Base-by-base conservation (phyloP, 1,139 yeast species). In the Kodamaea plutei region DNA sequence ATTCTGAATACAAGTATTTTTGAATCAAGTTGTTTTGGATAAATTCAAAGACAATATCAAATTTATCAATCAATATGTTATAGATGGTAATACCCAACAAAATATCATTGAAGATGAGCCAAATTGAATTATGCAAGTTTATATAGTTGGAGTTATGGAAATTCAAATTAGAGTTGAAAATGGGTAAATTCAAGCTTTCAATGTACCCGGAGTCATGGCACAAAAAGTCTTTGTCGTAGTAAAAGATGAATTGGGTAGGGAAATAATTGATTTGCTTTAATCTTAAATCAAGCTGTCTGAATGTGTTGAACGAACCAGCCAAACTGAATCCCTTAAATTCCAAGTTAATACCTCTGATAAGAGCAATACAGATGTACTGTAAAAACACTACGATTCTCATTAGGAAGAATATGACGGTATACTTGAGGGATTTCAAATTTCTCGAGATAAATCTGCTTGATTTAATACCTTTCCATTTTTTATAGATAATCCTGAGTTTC, bases 101-200 rank as follows among this genome's bases (percentile, higher is more conserved):
- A 4, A 85, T 55, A 50, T 93, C 98, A 54, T 91, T 89, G 7
- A 80, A 56, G 1, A 87, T 79, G 11, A 93, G 63, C 97, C 98
- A 93, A 2, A 88, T 46, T 1, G 91, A 81, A 49, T 93, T 93
- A 61, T 87, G 87, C 41, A 91, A 74, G 37, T 88, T 74, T 45
- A 91, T 89, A 51, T 91, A 93, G 53, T 89, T 95, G 29, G 76
- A 81, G 40, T 69, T 69, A 36, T 64, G 64, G 38, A 67, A 60
- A 40, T 69, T 68, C 36, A 65, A 47, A 36, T 62, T 55, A 9
- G 59, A 53, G 40, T 67, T 67, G 34, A 58, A 57, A 7, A 56
- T 49, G 1, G 72, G 71, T 15, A 66, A 45, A 14, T 61, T 54
- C 24, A 68, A 48, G 21, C 49, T 34, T 23, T 51, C 39, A 20